Evolutionary conservation across 495 filamentous ascomycete species (phyloP).

Genomic region (Hypoxylon perforatum): DNA sequence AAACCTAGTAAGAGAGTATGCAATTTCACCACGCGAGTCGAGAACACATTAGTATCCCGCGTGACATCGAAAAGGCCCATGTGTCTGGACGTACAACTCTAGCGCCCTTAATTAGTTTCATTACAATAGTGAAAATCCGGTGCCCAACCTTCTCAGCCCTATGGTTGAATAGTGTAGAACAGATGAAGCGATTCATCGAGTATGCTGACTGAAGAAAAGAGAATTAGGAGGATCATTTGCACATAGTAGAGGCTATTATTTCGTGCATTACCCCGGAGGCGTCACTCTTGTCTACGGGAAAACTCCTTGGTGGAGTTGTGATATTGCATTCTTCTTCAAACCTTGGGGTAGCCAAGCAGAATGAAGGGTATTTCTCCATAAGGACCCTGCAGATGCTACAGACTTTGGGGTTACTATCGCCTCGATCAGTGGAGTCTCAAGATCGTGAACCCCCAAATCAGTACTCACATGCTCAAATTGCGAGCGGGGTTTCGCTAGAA

Average conservation of each 20-base stretch:
- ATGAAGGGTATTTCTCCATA: constrained; percentile 1
- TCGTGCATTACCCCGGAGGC: not conserved
- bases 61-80: constrained; percentile 16
- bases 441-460: constrained; percentile 11
- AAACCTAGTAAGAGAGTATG: constrained; percentile 4
- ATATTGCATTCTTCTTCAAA: not conserved
- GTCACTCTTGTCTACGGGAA: not conserved
- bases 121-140: constrained; percentile 18
- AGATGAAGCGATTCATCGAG: constrained; percentile 12
- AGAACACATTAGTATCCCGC: constrained; percentile 22
- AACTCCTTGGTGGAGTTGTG: constrained; percentile 5
- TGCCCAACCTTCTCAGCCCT: constrained; percentile 24
- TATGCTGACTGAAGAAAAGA: constrained; percentile 1
- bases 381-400: constrained; percentile 17
- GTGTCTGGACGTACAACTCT: not conserved
- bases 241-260: not conserved
- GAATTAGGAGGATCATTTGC: not conserved
- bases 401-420: constrained; percentile 9
- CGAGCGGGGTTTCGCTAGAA: constrained; percentile 15
- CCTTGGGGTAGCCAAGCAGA: not conserved
- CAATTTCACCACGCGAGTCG: constrained; percentile 8
- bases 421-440: constrained; percentile 19
- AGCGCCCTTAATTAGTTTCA: not conserved
- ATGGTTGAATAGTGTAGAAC: constrained; percentile 10
- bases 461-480: constrained; percentile 21